phyloP scores from a whole-genome alignment of 305 asterid species.

The Solanum hybrid region DNA sequence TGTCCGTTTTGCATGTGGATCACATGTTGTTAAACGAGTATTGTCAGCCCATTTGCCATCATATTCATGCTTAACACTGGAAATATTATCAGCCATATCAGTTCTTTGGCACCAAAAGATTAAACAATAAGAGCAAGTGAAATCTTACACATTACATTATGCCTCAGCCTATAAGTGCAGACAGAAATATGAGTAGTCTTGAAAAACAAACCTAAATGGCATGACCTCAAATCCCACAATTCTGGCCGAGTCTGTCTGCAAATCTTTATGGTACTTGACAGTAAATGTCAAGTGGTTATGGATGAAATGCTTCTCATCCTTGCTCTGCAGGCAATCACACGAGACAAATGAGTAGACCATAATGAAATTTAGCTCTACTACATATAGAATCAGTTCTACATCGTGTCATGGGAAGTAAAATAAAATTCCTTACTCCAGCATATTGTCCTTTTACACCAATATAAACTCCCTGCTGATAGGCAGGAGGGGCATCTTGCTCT shows the following conservation, averaged over 20 bases:
- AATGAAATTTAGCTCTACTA: background rate
- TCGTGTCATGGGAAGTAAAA: background rate
- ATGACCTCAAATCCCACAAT: slow-evolving; percentile 79
- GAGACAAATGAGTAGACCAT: slow-evolving; percentile 1
- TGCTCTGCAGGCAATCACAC: slow-evolving; percentile 30
- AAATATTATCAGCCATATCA: slow-evolving; percentile 4
- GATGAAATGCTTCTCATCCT: slow-evolving; percentile 58
- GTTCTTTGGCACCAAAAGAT: background rate
- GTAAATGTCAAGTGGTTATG: slow-evolving; percentile 67
- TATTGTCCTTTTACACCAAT: slow-evolving; percentile 70
- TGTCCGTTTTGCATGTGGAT: slow-evolving; percentile 49
- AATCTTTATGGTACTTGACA: slow-evolving; percentile 66
- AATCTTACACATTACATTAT: background rate
- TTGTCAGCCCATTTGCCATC: slow-evolving; percentile 50
- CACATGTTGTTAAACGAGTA: slow-evolving; percentile 55
- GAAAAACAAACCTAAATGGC: slow-evolving; percentile 48
- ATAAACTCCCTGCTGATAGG: slow-evolving; percentile 64
- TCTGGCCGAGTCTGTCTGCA: slow-evolving; percentile 54
- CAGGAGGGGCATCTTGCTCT: slow-evolving; percentile 53
- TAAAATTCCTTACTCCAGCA: slow-evolving; percentile 59
- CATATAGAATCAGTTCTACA: background rate
- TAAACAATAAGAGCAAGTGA: background rate
- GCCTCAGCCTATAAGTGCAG: background rate
- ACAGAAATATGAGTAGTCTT: background rate
- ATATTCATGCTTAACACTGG: slow-evolving; percentile 65